Evolutionary conservation across 768 basidiomycete species (phyloP), one percentile per base, ranked within the genome.

Genomic region (Suillus brevipes): DNA sequence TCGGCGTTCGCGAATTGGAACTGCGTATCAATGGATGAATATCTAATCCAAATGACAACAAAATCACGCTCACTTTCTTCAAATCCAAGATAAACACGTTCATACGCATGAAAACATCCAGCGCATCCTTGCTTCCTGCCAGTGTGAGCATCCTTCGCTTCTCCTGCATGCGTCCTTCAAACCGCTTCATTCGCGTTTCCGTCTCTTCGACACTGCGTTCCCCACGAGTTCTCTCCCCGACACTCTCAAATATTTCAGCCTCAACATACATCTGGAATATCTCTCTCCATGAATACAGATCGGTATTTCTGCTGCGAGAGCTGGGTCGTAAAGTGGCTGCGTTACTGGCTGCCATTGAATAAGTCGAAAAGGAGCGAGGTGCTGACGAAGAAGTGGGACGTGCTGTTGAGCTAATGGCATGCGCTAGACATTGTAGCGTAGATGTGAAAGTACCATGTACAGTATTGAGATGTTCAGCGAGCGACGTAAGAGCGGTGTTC

Each of bases 251-350:
- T 1, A 97, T 85, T 69, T 95, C 90, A 0, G 87, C 81, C 69
- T 97, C 94, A 57, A 90, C 82, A 75, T 97, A 97, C 3, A 96
- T 77, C 64, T 89, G 88, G 72, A 98, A 97, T 36, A 97, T 89
- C 76, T 94, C 88, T 28, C 96, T 81, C 96, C 96, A 97, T 7
- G 87, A 83, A 73, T 92, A 94, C 9, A 98, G 77, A 69, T 98
- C 95, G 13, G 77, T 64, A 72, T 78, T 66, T 65, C 73, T 61
- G 49, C 76, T 63, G 67, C 77, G 69, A 20, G 53, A 28, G 68
- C 69, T 0, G 80, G 83, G 72, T 84, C 83, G 9, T 80, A 80
- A 14, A 80, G 80, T 64, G 25, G 34, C 52, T 3, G 62, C 62
- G 40, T 76, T 75, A 40, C 36, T 16, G 25, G 62, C 58, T 1